Base-by-base conservation (phyloP, 1,284 basidiomycete species). In the Cutaneotrichosporon sp. region DNA sequence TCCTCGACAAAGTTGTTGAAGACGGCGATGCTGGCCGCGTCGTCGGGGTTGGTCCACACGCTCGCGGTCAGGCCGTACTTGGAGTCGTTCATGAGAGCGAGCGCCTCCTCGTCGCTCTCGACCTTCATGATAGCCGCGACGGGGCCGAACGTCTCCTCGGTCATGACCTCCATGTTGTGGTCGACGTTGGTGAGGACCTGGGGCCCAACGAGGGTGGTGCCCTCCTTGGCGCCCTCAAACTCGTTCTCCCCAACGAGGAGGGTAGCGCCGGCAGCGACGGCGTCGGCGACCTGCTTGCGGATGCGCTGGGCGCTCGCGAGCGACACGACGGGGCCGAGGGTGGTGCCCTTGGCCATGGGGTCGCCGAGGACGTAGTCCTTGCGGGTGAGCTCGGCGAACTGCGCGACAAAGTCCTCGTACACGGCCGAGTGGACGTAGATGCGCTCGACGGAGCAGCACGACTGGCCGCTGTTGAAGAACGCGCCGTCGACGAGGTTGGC, bases 381-480 rank as follows among this genome's bases (percentile, higher is more conserved):
- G 61, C 42, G 27, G 1, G 89, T 87, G 20, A 88, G 76, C 2
- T 87, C 86, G 9, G 87, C 90, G 64, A 87, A 90, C 71, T 86
- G 83, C n/a, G 83, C 73, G 9, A 97, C 87, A 68, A 98, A 97
- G 4, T 82, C 75, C 66, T 94, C 91, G 72, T 88, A 95, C 16
- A 95, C 79, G 0, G 84, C 82, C 68, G 92, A 87, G 71, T 97
- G 92, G 13, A 97, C 94, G 76, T 97, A 98, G 58, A 98, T 93
- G 27, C 95, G 86, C 88, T 97, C 82, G 24, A 79, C 70, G 29
- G 71, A 71, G 53, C 75, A 79, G 34, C 69, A 91, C 86, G 66
- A 95, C 82, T 97, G 94, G 1, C 94, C 95, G 16, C 93, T 93
- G 79, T 97, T 97, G 84, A 93, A 98, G 81, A 95, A 61, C 80